Percentiles rank a stretch among this genome's conserved stretches.
These are phyloP conservation scores for Xylaria sp. DNA, from an alignment of 2,329 filamentous ascomycete species.

Conservation along the genomic window DNA sequence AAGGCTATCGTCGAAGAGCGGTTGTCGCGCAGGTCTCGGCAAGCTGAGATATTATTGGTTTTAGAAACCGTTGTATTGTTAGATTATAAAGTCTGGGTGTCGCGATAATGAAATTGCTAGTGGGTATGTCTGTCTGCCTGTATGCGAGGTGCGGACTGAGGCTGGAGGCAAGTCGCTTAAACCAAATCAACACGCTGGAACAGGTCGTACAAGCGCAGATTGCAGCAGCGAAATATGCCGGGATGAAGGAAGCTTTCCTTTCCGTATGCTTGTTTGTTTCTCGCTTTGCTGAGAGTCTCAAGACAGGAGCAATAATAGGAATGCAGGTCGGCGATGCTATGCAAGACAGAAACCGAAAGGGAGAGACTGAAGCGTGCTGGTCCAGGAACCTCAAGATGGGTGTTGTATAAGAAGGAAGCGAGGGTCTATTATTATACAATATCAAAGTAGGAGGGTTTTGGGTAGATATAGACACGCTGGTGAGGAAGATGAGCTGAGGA, in stretches of 20 bases:
- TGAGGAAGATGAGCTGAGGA: conserved; percentile 43
- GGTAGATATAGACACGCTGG: conserved; percentile 4
- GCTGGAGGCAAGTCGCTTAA: conserved; percentile 46
- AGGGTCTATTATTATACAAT: conserved; percentile 44
- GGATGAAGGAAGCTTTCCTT: conserved; percentile 10
- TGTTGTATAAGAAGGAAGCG: conserved; percentile 25
- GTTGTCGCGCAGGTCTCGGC: conserved; percentile 48
- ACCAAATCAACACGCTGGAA: conserved; percentile 45
- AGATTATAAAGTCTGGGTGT: conserved; percentile 43
- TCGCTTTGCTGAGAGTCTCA: conserved; percentile 29
- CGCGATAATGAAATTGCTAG: conserved; percentile 40
- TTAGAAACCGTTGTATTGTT: conserved; percentile 47
- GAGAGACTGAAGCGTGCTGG: conserved; percentile 27
- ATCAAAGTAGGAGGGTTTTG: conserved; percentile 9
- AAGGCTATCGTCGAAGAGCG: conserved; percentile 36
- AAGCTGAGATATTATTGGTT: conserved; percentile 46
- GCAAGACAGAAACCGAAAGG: conserved; percentile 38
- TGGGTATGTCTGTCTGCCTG: conserved; percentile 36
- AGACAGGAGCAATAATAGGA: conserved; percentile 34
- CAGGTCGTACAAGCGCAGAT: conserved; percentile 45
- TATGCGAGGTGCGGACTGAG: conserved; percentile 42
- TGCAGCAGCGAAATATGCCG: conserved; percentile 32
- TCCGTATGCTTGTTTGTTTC: conserved; percentile 31
- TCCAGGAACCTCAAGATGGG: conserved; percentile 23
- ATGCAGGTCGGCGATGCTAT: conserved; percentile 32